Evolutionary conservation across 2,329 filamentous ascomycete genomes (phyloP).

Genomic region (Salinomyces thailandicus): DNA sequence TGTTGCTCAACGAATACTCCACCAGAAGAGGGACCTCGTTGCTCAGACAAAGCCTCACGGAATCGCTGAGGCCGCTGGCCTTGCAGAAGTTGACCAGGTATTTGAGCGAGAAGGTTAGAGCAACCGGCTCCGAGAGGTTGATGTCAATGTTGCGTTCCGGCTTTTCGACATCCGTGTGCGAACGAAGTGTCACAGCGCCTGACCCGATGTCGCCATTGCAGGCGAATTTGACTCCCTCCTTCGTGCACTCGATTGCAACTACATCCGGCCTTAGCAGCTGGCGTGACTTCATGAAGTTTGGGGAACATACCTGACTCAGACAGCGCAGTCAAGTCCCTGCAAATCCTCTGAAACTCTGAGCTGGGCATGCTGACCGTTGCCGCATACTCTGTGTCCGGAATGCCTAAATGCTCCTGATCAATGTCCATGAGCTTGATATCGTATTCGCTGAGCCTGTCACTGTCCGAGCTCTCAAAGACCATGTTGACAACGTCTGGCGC

Average conservation of each 20-base stretch:
- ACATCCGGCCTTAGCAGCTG: slow-evolving; percentile 1
- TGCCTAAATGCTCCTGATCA: slow-evolving; percentile 97
- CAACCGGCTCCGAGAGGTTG: slow-evolving; percentile 81
- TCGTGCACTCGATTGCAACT: slow-evolving; percentile 93
- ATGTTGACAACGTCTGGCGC: slow-evolving; percentile 91
- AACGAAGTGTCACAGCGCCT: slow-evolving; percentile 82
- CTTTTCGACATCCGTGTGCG: slow-evolving; percentile 83
- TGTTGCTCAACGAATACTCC: slow-evolving; percentile 72
- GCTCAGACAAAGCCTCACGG: slow-evolving; percentile 86
- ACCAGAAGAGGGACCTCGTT: slow-evolving; percentile 94
- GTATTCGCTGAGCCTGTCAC: slow-evolving; percentile 93
- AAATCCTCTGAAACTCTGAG: slow-evolving; percentile 86
- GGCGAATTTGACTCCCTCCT: slow-evolving; percentile 93
- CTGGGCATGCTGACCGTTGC: slow-evolving; percentile 84
- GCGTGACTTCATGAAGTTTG: neutral
- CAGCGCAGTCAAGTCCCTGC: slow-evolving; percentile 79
- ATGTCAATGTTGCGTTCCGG: slow-evolving; percentile 77
- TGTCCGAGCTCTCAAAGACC: slow-evolving; percentile 80
- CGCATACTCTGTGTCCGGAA: slow-evolving; percentile 97
- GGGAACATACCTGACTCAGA: slow-evolving; percentile 72
- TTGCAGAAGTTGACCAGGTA: slow-evolving; percentile 99
- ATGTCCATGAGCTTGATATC: slow-evolving; percentile 99
- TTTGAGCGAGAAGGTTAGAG: slow-evolving; percentile 95
- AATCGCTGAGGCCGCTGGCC: slow-evolving; percentile 68
- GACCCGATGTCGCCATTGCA: slow-evolving; percentile 93